These are phyloP conservation scores for Fusarium dimerum DNA, from an alignment of 2,329 filamentous ascomycete species.

Conservation along the genomic window DNA sequence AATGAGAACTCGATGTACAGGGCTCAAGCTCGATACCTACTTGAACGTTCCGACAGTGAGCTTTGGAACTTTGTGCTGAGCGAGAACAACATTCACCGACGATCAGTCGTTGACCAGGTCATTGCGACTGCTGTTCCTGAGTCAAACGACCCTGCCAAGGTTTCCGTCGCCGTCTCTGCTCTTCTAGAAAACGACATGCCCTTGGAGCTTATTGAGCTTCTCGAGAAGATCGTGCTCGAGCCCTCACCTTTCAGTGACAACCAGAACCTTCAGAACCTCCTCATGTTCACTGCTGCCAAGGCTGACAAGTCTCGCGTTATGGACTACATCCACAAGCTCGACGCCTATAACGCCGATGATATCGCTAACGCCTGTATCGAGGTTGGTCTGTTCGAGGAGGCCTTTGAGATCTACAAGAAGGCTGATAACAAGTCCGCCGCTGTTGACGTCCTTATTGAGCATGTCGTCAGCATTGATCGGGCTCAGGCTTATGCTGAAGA, in stretches of 20 bases:
- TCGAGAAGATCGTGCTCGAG: constrained; percentile 99
- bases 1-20: constrained; percentile 99
- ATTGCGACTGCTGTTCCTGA: constrained; percentile 93
- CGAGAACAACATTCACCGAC: constrained; percentile 92
- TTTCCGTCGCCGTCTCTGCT: constrained; percentile 89
- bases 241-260: constrained; percentile 99
- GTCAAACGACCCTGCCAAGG: constrained; percentile 89
- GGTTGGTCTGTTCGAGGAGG: constrained; percentile 92
- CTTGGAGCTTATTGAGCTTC: constrained; percentile 89
- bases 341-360: constrained; percentile 87
- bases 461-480: constrained; percentile 96
- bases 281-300: constrained; percentile 95
- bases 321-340: constrained; percentile 92
- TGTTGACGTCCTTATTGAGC: constrained; percentile 88
- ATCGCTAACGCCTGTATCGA: constrained; percentile 93
- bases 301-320: constrained; percentile 93
- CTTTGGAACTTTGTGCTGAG: constrained; percentile 95
- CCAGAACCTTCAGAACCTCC: constrained; percentile 89
- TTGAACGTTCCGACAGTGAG: constrained; percentile 86
- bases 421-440: constrained; percentile 85
- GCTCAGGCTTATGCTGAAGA: constrained; percentile 95
- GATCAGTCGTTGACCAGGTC: constrained; percentile 93
- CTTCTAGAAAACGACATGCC: constrained; percentile 92
- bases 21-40: constrained; percentile 91
- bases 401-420: constrained; percentile 99